Evolutionary conservation across 306 rosid genomes (phyloP).

Genomic region (Echinosophora koreensis): DNA sequence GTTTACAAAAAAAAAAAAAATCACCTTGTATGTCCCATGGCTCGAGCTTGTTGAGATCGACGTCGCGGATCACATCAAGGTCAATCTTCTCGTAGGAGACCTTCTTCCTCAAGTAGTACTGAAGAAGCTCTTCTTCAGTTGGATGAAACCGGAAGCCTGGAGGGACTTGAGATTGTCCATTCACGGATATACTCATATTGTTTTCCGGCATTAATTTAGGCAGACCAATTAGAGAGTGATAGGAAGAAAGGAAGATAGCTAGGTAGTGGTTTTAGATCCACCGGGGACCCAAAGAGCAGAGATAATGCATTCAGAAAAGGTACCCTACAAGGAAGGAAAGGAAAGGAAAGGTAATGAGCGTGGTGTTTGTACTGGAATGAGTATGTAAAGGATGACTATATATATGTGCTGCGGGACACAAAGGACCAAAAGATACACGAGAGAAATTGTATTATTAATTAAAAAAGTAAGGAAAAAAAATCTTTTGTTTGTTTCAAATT

Average conservation of each 20-base stretch:
- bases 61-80: constrained; percentile 87
- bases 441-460: constrained; percentile 15
- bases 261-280: constrained; percentile 41
- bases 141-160: constrained; percentile 95
- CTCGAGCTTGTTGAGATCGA: constrained; percentile 97
- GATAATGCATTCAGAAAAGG: constrained; percentile 48
- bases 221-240: background rate
- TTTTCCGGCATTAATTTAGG: constrained; percentile 55
- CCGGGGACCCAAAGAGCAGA: constrained; percentile 42
- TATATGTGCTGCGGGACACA: constrained; percentile 60
- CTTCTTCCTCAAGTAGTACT: constrained; percentile 84
- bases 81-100: constrained; percentile 79
- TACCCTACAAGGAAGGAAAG: constrained; percentile 22
- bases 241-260: constrained; percentile 8
- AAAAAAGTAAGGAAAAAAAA: background rate
- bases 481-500: constrained; percentile 25
- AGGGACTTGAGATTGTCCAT: constrained; percentile 93
- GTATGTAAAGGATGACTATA: constrained; percentile 64
- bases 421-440: constrained; percentile 46
- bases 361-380: constrained; percentile 55
- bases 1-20: too few species aligned
- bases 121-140: constrained; percentile 88
- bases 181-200: constrained; percentile 82
- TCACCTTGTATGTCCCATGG: constrained; percentile 99
- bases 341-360: constrained; percentile 36